Evolutionary conservation across 2,329 filamentous ascomycete genomes (phyloP).

Genomic region (Lecanicillium sp.): DNA sequence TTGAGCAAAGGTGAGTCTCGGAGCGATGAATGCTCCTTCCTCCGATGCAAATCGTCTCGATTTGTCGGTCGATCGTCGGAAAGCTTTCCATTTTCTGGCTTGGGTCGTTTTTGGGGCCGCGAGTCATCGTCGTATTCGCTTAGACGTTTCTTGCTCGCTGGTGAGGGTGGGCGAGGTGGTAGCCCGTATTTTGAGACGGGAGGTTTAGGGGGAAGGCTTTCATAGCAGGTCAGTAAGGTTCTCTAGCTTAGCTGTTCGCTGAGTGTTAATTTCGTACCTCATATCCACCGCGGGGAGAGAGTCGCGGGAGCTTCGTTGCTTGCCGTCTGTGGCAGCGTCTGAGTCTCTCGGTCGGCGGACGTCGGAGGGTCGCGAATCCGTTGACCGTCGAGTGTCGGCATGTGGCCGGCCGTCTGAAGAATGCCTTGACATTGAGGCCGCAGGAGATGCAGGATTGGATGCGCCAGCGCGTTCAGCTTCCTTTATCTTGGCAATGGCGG

Average conservation of each 20-base stretch:
- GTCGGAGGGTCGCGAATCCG: constrained; percentile 11
- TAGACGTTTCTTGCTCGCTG: constrained; percentile 38
- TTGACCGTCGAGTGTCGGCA: constrained; percentile 2
- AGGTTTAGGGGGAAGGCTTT: constrained; percentile 28
- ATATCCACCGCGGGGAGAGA: constrained; percentile 17
- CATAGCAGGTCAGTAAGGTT: constrained; percentile 5
- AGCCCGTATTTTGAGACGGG: constrained; percentile 19
- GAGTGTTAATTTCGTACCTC: constrained; percentile 15
- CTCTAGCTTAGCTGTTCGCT: background rate
- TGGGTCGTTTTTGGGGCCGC: constrained; percentile 38
- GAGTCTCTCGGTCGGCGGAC: constrained; percentile 13
- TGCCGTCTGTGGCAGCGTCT: constrained; percentile 18
- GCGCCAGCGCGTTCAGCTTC: constrained; percentile 22
- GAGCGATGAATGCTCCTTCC: constrained; percentile 20
- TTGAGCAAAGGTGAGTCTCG: constrained; percentile 28
- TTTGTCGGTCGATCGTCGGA: constrained; percentile 22
- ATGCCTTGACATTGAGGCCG: constrained; percentile 4
- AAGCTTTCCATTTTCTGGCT: constrained; percentile 26
- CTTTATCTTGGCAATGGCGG: constrained; percentile 21
- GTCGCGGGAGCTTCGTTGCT: constrained; percentile 20
- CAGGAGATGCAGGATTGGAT: constrained; percentile 6
- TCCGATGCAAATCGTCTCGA: constrained; percentile 24
- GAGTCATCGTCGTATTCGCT: constrained; percentile 34
- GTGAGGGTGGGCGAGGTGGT: constrained; percentile 30
- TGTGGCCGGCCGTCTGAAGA: constrained; percentile 5